Conservation (phyloP, 2,329 filamentous ascomycete genomes). For the Fusarium nematophilum region DNA sequence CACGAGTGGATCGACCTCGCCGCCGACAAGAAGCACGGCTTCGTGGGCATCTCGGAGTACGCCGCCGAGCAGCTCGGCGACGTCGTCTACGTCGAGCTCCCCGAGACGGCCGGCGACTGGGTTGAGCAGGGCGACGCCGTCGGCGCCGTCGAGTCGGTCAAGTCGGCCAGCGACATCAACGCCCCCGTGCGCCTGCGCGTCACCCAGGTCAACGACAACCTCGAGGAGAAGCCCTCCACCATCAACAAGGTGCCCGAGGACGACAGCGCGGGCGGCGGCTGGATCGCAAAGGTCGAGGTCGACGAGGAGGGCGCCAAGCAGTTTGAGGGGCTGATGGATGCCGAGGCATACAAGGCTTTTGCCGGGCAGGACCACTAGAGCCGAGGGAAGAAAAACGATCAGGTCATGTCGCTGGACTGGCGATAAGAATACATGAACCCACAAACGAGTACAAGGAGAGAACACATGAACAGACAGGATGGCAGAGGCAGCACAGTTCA, state of each 20-base stretch:
- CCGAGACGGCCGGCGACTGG: conserved; percentile 69
- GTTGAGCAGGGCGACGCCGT: conserved; percentile 83
- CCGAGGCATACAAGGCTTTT: conserved; percentile 81
- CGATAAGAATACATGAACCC: conserved; percentile 14
- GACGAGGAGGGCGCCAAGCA: conserved; percentile 73
- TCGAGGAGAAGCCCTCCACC: conserved; percentile 86
- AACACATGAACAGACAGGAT: conserved; percentile 7
- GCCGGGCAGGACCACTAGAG: conserved; percentile 62
- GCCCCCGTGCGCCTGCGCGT: conserved; percentile 85
- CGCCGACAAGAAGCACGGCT: conserved; percentile 83
- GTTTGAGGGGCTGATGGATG: conserved; percentile 81
- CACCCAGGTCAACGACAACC: conserved; percentile 74
- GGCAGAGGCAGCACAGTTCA: conserved; percentile 29
- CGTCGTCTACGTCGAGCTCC: conserved; percentile 97
- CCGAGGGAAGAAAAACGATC: conserved; percentile 10
- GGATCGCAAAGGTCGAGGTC: conserved; percentile 91
- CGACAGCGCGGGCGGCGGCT: conserved; percentile 79
- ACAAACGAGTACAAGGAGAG: conserved; percentile 8
- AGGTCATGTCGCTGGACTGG: not conserved
- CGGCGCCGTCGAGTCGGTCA: conserved; percentile 97
- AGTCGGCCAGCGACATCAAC: conserved; percentile 98
- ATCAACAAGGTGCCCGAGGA: conserved; percentile 94
- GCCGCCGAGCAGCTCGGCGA: conserved; percentile 93
- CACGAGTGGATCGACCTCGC: conserved; percentile 98
- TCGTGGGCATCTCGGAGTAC: conserved; percentile 88